These are phyloP conservation scores for Oryza longistaminata DNA, from an alignment of 176 grass and related monocot species.

Conservation along the genomic window DNA sequence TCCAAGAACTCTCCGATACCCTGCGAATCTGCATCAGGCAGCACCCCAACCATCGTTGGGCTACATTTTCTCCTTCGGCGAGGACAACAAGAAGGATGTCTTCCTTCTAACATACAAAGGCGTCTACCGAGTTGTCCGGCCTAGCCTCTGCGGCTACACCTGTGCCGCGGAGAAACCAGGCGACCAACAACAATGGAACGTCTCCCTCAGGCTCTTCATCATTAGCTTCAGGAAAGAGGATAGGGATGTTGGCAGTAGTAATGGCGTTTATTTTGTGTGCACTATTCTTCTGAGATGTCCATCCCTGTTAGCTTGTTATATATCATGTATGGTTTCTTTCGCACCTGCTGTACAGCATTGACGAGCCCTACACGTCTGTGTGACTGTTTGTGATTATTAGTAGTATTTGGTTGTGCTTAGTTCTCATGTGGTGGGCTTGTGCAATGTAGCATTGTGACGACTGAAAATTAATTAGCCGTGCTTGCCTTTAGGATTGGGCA, in stretches of 20 bases:
- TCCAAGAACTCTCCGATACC: slow-evolving; percentile 59
- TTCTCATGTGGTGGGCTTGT: background rate
- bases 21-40: slow-evolving; percentile 37
- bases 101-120: slow-evolving; percentile 70
- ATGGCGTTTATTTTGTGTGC: background rate
- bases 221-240: background rate
- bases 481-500: background rate
- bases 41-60: slow-evolving; percentile 42
- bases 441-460: background rate
- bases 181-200: slow-evolving; percentile 28
- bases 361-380: background rate
- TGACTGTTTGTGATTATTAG: background rate
- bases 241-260: background rate
- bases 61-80: slow-evolving; percentile 76
- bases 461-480: too few species aligned
- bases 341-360: background rate
- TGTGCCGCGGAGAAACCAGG: slow-evolving; percentile 50
- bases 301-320: background rate
- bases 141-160: slow-evolving; percentile 59
- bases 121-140: slow-evolving; percentile 73
- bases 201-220: slow-evolving; percentile 16
- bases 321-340: background rate
- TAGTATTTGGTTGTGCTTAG: background rate
- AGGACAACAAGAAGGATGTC: slow-evolving; percentile 77
- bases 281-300: slow-evolving; percentile 15